A percentile compares a stretch with the other conserved stretches of the same genome.
Evolutionary conservation across 139 green algal genomes (phyloP).

Genomic region (Tetraselmis chui): DNA sequence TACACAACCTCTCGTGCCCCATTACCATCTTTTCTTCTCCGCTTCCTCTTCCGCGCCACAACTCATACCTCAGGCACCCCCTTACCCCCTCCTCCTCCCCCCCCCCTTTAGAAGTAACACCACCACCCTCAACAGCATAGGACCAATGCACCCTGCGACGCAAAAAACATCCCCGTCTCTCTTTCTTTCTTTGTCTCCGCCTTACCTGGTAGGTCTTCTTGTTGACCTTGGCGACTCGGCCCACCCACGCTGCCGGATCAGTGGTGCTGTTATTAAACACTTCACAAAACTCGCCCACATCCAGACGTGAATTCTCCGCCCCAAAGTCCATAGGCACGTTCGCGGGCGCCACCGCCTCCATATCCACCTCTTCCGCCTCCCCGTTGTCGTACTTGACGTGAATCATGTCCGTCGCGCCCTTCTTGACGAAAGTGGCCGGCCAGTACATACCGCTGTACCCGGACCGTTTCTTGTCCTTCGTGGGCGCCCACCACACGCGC

Average conservation of each 20-base stretch:
- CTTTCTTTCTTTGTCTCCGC: background rate
- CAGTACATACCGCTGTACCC: constrained; percentile 44
- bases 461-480: constrained; percentile 32
- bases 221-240: constrained; percentile 19
- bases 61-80: too few species aligned
- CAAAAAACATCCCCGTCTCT: background rate
- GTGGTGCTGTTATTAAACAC: constrained; percentile 48
- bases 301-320: constrained; percentile 26
- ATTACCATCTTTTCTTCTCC: too few species aligned
- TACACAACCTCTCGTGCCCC: too few species aligned
- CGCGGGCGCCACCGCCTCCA: constrained; percentile 28
- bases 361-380: constrained; percentile 8
- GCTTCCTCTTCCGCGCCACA: too few species aligned
- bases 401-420: constrained; percentile 1
- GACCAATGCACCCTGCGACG: background rate
- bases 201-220: constrained; percentile 3
- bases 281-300: constrained; percentile 51
- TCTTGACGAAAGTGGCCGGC: constrained; percentile 25
- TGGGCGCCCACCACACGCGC: constrained; percentile 52
- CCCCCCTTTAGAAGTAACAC: too few species aligned
- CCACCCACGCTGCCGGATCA: constrained; percentile 48
- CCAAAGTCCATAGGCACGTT: constrained; percentile 42
- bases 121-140: background rate
- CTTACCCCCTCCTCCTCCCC: too few species aligned
- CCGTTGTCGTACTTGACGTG: constrained; percentile 49